These are phyloP conservation scores for Phanerochaete carnosa DNA, from an alignment of 768 basidiomycete genomes.

Conservation along the genomic window DNA sequence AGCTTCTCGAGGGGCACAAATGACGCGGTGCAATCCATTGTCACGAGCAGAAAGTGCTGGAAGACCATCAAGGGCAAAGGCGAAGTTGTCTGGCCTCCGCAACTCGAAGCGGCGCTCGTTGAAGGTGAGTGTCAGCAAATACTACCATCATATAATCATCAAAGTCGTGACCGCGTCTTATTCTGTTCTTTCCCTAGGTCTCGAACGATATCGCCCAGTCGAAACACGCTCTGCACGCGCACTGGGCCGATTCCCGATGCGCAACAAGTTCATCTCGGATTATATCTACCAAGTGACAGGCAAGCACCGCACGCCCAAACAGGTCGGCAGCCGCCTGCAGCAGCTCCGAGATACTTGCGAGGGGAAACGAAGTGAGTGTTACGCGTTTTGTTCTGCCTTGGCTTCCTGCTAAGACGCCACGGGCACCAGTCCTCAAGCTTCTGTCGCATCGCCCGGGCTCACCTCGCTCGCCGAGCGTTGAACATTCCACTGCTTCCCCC, in stretches of 20 bases:
- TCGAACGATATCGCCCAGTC: conserved; percentile 28
- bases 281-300: conserved; percentile 71
- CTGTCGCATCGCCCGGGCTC: conserved; percentile 22
- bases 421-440: conserved; percentile 23
- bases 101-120: conserved; percentile 74
- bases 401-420: conserved; percentile 16
- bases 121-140: conserved; percentile 54
- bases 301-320: conserved; percentile 70
- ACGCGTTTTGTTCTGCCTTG: conserved; percentile 11
- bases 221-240: conserved; percentile 26
- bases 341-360: conserved; percentile 75
- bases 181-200: conserved; percentile 14
- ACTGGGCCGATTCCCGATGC: conserved; percentile 28
- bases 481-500: conserved; percentile 6
- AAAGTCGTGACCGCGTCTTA: background rate
- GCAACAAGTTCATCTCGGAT: conserved; percentile 41
- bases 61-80: conserved; percentile 69
- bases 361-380: conserved; percentile 63
- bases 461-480: conserved; percentile 8
- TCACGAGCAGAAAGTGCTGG: conserved; percentile 45
- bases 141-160: background rate
- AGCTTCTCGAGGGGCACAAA: conserved; percentile 18
- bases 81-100: conserved; percentile 82
- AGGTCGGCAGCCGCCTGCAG: conserved; percentile 78
- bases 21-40: conserved; percentile 28